Percentiles rank a stretch among this genome's conserved stretches.
These are phyloP conservation scores for Terfezia boudieri DNA, from an alignment of 495 filamentous ascomycete species.

Conservation along the genomic window DNA sequence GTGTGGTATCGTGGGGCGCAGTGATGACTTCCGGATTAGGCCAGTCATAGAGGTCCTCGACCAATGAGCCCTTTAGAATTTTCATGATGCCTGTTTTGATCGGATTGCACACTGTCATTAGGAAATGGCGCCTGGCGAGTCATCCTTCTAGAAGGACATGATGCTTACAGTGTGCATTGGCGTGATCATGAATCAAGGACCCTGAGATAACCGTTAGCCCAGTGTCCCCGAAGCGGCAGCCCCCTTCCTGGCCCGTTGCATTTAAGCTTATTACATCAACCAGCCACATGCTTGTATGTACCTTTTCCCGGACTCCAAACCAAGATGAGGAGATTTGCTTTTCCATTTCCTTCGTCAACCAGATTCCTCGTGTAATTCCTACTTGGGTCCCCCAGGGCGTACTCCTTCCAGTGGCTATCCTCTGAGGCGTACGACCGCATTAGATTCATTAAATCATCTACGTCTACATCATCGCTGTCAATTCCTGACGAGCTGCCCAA, in stretches of 20 bases:
- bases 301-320: constrained; percentile 86
- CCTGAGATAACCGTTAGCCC: background rate
- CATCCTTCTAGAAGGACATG: background rate
- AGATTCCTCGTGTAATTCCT: constrained; percentile 67
- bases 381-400: constrained; percentile 40
- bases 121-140: background rate
- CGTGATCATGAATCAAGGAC: constrained; percentile 62
- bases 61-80: constrained; percentile 52
- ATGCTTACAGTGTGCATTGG: constrained; percentile 46
- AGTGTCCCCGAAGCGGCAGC: background rate
- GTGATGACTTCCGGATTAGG: constrained; percentile 21
- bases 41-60: constrained; percentile 60
- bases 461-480: constrained; percentile 55
- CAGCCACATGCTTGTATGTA: constrained; percentile 18
- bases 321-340: constrained; percentile 69
- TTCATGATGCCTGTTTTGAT: constrained; percentile 26
- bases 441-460: constrained; percentile 36
- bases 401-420: constrained; percentile 45
- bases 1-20: constrained; percentile 27
- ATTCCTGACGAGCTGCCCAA: constrained; percentile 62
- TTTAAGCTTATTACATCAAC: background rate
- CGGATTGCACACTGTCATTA: too few species aligned
- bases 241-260: too few species aligned
- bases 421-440: constrained; percentile 52
- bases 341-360: constrained; percentile 77